phyloP scores from a whole-genome alignment of 768 basidiomycete species.

The Tulasnella sp. region DNA sequence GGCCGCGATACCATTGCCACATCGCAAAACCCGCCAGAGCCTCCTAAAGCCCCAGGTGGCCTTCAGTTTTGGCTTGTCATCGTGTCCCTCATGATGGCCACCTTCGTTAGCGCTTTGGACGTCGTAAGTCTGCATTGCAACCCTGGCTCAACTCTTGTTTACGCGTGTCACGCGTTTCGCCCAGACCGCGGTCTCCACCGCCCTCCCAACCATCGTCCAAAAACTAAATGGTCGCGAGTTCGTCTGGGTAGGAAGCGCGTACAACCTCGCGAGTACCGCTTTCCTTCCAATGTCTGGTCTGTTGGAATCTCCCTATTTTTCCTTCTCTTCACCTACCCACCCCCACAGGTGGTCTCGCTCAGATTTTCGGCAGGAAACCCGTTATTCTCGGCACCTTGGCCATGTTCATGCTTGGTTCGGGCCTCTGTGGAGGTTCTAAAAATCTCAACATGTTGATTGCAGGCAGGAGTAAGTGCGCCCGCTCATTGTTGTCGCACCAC shows the following conservation, averaged over 20 bases:
- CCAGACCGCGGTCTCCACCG: constrained; percentile 16
- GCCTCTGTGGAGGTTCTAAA: constrained; percentile 31
- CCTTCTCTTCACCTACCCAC: neutral
- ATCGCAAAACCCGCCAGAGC: too few species aligned
- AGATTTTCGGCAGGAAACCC: constrained; percentile 30
- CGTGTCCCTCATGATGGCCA: neutral
- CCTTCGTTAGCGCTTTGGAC: constrained; percentile 9
- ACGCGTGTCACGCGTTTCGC: too few species aligned
- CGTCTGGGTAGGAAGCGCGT: constrained; percentile 19
- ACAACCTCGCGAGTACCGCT: constrained; percentile 25
- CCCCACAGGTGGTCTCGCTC: constrained; percentile 21
- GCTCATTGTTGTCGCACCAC: neutral
- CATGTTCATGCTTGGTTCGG: constrained; percentile 31
- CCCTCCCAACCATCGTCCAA: constrained; percentile 14
- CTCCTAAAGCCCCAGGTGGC: too few species aligned
- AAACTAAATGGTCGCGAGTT: constrained; percentile 12
- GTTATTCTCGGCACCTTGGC: constrained; percentile 25
- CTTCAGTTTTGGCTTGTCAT: constrained; percentile 12
- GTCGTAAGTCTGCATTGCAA: neutral
- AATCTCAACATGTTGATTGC: constrained; percentile 32
- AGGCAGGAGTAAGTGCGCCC: neutral
- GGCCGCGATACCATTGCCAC: too few species aligned
- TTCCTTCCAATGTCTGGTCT: constrained; percentile 29
- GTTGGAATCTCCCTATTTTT: constrained; percentile 11
- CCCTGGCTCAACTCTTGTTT: too few species aligned